These are phyloP conservation scores for Eucalyptus decipiens DNA, from an alignment of 345 rosid genomes.

Conservation along the genomic window DNA sequence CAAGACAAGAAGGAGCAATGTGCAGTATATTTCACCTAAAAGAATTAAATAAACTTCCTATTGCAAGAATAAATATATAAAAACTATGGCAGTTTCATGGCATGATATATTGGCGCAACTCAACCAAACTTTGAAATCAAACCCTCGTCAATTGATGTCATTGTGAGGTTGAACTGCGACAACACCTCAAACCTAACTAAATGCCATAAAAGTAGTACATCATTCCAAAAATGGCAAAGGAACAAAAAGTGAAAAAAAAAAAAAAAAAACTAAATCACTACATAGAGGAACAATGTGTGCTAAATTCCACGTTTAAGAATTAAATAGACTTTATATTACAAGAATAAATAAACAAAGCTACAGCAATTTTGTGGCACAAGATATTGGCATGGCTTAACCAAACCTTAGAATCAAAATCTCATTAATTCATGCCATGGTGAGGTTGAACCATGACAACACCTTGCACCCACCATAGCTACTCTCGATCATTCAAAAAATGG, in stretches of 20 bases:
- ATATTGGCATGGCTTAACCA: background rate
- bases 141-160: background rate
- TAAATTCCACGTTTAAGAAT: background rate
- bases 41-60: background rate
- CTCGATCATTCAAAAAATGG: background rate
- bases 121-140: background rate
- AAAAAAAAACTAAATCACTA: background rate
- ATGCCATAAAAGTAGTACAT: background rate
- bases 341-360: background rate
- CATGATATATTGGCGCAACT: background rate
- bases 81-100: background rate
- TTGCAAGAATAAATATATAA: background rate
- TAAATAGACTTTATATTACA: background rate
- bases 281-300: background rate
- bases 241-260: background rate
- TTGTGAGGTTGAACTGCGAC: background rate
- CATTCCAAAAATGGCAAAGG: background rate
- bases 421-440: background rate
- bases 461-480: background rate
- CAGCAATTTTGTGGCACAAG: background rate
- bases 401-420: background rate
- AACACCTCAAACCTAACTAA: background rate
- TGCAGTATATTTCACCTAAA: background rate
- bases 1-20: background rate
- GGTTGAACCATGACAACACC: background rate